Percentiles rank a stretch among this genome's conserved stretches.
phyloP scores from a whole-genome alignment of 1,139 yeast genomes.

The Lodderomyces oxycetoniae region DNA sequence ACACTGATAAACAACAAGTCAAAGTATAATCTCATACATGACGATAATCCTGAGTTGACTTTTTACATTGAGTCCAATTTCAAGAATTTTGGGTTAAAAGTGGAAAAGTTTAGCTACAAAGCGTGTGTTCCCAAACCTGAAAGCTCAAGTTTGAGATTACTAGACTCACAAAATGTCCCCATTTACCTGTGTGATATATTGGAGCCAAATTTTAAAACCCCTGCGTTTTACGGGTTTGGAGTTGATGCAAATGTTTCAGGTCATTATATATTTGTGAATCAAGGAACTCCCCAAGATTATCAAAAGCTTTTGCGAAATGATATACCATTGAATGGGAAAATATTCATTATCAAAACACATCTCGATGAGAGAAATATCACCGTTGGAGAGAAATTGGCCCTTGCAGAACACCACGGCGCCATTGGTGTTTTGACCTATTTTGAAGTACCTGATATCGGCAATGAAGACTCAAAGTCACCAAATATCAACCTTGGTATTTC shows the following conservation, averaged over 20 bases:
- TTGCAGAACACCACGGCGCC: slow-evolving; percentile 29
- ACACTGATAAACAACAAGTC: slow-evolving; percentile 17
- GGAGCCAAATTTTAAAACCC: slow-evolving; percentile 31
- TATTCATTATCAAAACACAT: slow-evolving; percentile 27
- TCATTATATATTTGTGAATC: slow-evolving; percentile 28
- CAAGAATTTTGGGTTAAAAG: slow-evolving; percentile 25
- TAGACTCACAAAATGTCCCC: slow-evolving; percentile 20
- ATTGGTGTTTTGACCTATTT: slow-evolving; percentile 27
- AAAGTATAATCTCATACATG: slow-evolving; percentile 23
- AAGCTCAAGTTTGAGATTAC: slow-evolving; percentile 21
- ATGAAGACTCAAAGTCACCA: slow-evolving; percentile 5
- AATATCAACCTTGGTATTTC: slow-evolving; percentile 9
- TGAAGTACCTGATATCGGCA: slow-evolving; percentile 6
- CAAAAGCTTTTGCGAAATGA: slow-evolving; percentile 18
- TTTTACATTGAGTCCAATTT: slow-evolving; percentile 25
- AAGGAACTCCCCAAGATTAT: slow-evolving; percentile 31
- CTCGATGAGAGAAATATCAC: slow-evolving; percentile 12
- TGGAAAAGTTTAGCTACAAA: slow-evolving; percentile 18
- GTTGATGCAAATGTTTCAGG: slow-evolving; percentile 23
- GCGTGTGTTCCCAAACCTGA: slow-evolving; percentile 23
- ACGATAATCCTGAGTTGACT: slow-evolving; percentile 26
- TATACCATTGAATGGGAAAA: slow-evolving; percentile 21
- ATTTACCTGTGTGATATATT: slow-evolving; percentile 25
- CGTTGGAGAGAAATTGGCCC: slow-evolving; percentile 24
- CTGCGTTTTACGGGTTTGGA: slow-evolving; percentile 35